Evolutionary conservation across 2,329 filamentous ascomycete species (phyloP).

Genomic region (Hymenotorrendiella dingleyae): DNA sequence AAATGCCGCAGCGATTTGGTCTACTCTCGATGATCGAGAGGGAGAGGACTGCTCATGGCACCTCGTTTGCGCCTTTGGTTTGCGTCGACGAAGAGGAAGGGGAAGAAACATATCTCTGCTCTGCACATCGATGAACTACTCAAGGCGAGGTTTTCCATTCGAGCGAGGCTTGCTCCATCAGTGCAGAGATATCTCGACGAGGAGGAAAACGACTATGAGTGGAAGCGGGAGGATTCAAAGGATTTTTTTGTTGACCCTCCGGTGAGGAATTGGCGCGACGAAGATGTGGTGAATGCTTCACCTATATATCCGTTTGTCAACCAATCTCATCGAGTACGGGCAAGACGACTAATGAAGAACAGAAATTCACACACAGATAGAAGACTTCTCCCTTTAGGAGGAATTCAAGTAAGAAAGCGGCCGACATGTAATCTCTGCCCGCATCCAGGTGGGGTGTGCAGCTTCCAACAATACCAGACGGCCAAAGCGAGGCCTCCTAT

Average conservation of each 20-base stretch:
- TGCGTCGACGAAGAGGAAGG: neutral
- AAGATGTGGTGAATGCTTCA: too few species aligned
- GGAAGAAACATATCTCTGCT: conserved; percentile 3
- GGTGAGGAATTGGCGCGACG: too few species aligned
- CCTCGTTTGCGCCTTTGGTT: conserved; percentile 1
- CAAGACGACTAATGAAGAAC: neutral
- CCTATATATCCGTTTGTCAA: conserved; percentile 1
- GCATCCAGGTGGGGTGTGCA: conserved; percentile 5
- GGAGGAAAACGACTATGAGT: neutral
- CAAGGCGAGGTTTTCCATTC: conserved; percentile 7
- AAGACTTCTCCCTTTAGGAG: neutral
- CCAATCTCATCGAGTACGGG: neutral
- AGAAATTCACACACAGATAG: neutral
- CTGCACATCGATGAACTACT: conserved; percentile 7
- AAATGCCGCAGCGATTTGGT: neutral
- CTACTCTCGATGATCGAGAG: conserved; percentile 5
- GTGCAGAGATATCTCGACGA: conserved; percentile 2
- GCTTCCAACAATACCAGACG: conserved; percentile 4
- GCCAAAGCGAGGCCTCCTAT: conserved; percentile 8
- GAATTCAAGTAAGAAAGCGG: neutral
- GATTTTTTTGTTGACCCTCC: neutral
- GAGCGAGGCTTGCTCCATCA: neutral
- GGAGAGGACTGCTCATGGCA: neutral
- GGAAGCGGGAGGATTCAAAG: neutral
- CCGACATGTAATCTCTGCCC: conserved; percentile 9